phyloP scores from a whole-genome alignment of 2,329 filamentous ascomycete genomes.

The Alternaria dauci region DNA sequence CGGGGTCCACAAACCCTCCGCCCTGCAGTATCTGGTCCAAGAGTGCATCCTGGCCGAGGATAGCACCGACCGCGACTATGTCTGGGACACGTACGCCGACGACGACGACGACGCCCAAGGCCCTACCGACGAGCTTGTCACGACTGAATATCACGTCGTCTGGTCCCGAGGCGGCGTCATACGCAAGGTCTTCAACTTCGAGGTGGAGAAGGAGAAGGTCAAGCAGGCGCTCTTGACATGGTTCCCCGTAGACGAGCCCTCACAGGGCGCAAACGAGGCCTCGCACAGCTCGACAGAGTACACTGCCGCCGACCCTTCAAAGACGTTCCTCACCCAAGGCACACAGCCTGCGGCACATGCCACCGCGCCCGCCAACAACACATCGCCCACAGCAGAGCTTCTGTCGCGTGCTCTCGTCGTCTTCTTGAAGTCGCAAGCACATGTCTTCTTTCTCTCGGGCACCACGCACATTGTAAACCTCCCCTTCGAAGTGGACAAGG shows the following conservation, averaged over 20 bases:
- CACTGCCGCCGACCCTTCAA: constrained; percentile 24
- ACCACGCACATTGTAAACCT: constrained; percentile 90
- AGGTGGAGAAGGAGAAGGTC: constrained; percentile 84
- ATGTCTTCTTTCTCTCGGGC: constrained; percentile 89
- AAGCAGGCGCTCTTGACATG: constrained; percentile 85
- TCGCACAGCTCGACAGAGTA: constrained; percentile 21
- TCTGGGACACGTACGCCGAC: constrained; percentile 73
- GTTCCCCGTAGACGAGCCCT: constrained; percentile 66
- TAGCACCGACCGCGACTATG: constrained; percentile 71
- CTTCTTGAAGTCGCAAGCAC: constrained; percentile 89
- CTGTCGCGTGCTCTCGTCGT: constrained; percentile 76
- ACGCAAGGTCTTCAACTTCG: constrained; percentile 84
- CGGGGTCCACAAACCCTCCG: constrained; percentile 87
- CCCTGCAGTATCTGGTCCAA: constrained; percentile 80
- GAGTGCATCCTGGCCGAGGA: constrained; percentile 79
- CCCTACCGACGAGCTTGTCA: constrained; percentile 80
- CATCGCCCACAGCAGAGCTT: constrained; percentile 32
- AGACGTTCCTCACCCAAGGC: constrained; percentile 42
- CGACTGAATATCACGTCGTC: constrained; percentile 77
- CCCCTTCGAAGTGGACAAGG: constrained; percentile 91
- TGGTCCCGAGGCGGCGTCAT: constrained; percentile 90
- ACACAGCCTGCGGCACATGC: constrained; percentile 45
- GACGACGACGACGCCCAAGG: constrained; percentile 54
- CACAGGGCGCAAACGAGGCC: constrained; percentile 18
- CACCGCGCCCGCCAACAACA: constrained; percentile 27